A percentile compares a stretch with the other conserved stretches of the same genome.
These are phyloP conservation scores for Waitea zeae DNA, from an alignment of 1,284 basidiomycete genomes.

Conservation along the genomic window DNA sequence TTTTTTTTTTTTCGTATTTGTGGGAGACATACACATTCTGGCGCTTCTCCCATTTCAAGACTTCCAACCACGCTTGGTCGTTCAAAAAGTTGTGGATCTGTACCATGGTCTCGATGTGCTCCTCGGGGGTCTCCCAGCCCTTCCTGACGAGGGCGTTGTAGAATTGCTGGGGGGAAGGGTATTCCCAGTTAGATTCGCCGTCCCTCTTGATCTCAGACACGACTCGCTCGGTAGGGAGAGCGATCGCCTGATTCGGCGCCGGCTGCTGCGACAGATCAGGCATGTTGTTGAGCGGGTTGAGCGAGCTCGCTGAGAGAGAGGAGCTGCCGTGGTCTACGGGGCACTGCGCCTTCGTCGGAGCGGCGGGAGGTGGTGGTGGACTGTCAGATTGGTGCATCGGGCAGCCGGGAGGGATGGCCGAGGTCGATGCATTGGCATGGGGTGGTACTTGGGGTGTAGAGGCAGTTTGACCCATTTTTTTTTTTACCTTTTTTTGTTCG, in stretches of 20 bases:
- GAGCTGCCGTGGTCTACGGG: constrained; percentile 26
- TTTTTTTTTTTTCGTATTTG: no score
- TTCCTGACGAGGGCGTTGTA: constrained; percentile 96
- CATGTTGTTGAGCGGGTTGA: constrained; percentile 87
- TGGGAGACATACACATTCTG: no score
- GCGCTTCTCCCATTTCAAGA: constrained; percentile 87
- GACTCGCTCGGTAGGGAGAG: constrained; percentile 62
- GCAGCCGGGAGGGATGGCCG: no score
- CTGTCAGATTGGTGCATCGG: no score
- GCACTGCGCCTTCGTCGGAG: no score
- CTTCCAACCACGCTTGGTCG: constrained; percentile 92
- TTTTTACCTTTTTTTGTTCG: no score
- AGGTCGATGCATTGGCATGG: no score
- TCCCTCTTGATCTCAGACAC: constrained; percentile 64
- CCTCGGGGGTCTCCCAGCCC: constrained; percentile 96
- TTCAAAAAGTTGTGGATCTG: constrained; percentile 98
- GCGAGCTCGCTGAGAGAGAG: no score
- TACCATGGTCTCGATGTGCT: constrained; percentile 94
- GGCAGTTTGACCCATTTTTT: no score
- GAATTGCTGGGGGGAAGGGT: constrained; percentile 97
- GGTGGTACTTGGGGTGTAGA: no score
- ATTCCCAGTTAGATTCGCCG: constrained; percentile 74
- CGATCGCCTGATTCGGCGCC: constrained; percentile 30
- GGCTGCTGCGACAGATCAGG: constrained; percentile 62
- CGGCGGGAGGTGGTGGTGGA: no score